A percentile compares a stretch with the other conserved stretches of the same genome.
Evolutionary conservation across 2,329 filamentous ascomycete genomes (phyloP).

Genomic region (Fusarium austroafricanum): DNA sequence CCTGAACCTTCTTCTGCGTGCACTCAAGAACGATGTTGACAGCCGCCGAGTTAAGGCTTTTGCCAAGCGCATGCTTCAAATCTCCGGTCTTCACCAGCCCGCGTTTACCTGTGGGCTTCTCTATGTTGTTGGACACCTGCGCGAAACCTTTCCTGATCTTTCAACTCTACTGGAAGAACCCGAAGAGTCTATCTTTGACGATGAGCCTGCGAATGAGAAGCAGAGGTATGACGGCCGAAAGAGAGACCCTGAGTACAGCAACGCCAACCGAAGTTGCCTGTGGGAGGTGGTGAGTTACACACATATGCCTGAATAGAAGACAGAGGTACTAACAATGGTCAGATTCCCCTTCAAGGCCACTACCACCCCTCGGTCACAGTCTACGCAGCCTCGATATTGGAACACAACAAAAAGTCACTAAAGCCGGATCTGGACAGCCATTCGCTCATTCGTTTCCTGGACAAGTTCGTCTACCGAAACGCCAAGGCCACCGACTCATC

Average conservation of each 20-base stretch:
- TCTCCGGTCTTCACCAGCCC: conserved; percentile 88
- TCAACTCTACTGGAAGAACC: conserved; percentile 82
- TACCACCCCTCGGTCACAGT: conserved; percentile 94
- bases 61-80: conserved; percentile 90
- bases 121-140: conserved; percentile 86
- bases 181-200: conserved; percentile 75
- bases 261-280: conserved; percentile 90
- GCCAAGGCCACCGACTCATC: conserved; percentile 76
- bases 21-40: conserved; percentile 90
- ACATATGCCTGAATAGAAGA: neutral
- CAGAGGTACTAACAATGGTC: conserved; percentile 33
- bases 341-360: conserved; percentile 66
- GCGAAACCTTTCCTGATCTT: conserved; percentile 82
- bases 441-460: conserved; percentile 93
- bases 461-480: conserved; percentile 98
- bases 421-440: conserved; percentile 94
- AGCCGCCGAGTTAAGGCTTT: conserved; percentile 95
- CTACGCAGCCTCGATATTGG: conserved; percentile 79
- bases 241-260: conserved; percentile 89
- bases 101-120: conserved; percentile 94
- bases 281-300: conserved; percentile 81
- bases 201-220: conserved; percentile 59
- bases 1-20: conserved; percentile 88
- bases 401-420: conserved; percentile 76
- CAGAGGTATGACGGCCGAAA: conserved; percentile 85